Percentiles rank a stretch among this genome's conserved stretches.
Evolutionary conservation across 192 early-diverging fungal species (phyloP).

Genomic region (Entomortierella chlamydospora): DNA sequence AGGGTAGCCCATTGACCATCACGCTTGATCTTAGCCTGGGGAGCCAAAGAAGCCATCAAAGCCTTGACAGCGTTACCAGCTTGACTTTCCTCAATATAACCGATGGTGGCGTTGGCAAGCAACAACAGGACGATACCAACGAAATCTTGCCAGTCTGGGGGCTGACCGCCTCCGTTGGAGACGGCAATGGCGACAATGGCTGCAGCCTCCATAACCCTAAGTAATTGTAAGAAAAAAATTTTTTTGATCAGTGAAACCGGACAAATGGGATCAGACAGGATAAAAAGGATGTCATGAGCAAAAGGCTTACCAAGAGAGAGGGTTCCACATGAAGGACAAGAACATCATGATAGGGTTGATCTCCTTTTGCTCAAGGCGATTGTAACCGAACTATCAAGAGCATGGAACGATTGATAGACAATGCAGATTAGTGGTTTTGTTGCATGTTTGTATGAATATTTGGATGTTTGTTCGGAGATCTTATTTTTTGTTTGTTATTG

Average conservation of each 20-base stretch:
- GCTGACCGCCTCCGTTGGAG: conserved; percentile 74
- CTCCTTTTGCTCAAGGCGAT: conserved; percentile 80
- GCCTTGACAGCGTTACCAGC: conserved; percentile 94
- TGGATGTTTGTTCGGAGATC: background rate
- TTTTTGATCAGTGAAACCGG: conserved; percentile 8
- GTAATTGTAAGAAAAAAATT: conserved; percentile 10
- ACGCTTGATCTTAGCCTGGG: conserved; percentile 90
- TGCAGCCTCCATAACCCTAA: conserved; percentile 84
- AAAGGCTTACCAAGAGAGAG: conserved; percentile 69
- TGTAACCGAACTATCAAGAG: conserved; percentile 70
- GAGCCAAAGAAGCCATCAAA: conserved; percentile 91
- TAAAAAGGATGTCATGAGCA: background rate
- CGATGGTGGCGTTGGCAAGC: conserved; percentile 87
- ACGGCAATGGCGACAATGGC: conserved; percentile 84
- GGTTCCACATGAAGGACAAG: conserved; percentile 87
- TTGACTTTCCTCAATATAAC: conserved; percentile 90
- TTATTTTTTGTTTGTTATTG: background rate
- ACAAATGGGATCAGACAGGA: background rate
- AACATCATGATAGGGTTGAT: conserved; percentile 88
- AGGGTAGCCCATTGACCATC: conserved; percentile 83
- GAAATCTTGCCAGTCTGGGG: conserved; percentile 88
- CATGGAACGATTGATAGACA: background rate
- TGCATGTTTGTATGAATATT: background rate
- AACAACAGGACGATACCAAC: conserved; percentile 86
- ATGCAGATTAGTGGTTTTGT: too few relatives aligned